Conservation (phyloP, 1,284 basidiomycete species). For the Marasmius tenuissimus region DNA sequence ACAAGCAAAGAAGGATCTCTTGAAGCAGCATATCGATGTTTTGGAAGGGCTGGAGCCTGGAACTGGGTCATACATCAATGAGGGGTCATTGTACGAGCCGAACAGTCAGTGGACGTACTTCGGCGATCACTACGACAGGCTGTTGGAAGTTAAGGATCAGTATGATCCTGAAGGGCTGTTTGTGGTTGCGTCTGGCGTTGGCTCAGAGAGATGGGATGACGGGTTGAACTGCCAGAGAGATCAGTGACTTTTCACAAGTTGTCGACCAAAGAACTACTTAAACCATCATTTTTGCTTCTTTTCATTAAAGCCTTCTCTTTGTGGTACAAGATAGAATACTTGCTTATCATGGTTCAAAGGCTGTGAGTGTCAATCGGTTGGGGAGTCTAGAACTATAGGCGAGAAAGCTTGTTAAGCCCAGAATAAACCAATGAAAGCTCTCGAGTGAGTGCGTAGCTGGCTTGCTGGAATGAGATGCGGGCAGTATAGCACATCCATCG, state of each 20-base stretch:
- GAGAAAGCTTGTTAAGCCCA: too few relatives aligned
- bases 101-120: slow-evolving; percentile 30
- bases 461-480: too few relatives aligned
- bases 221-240: background rate
- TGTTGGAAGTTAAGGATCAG: slow-evolving; percentile 24
- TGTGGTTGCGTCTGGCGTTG: slow-evolving; percentile 29
- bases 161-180: slow-evolving; percentile 33
- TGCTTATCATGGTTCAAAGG: too few relatives aligned
- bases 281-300: too few relatives aligned
- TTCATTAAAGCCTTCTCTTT: too few relatives aligned
- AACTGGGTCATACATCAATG: slow-evolving; percentile 40
- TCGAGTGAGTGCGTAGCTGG: too few relatives aligned
- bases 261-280: too few relatives aligned
- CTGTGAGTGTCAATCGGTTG: too few relatives aligned
- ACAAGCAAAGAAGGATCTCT: slow-evolving; percentile 5
- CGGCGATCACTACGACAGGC: slow-evolving; percentile 28
- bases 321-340: too few relatives aligned
- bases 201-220: slow-evolving; percentile 28
- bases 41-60: slow-evolving; percentile 27
- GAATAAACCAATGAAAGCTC: too few relatives aligned
- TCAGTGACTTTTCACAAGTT: background rate
- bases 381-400: too few relatives aligned
- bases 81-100: slow-evolving; percentile 40
- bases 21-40: slow-evolving; percentile 22
- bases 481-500: too few relatives aligned